A percentile compares a stretch with the other conserved stretches of the same genome.
Conservation (phyloP, 371 early-diverging fungal genomes). For the Actinomortierella ambigua region DNA sequence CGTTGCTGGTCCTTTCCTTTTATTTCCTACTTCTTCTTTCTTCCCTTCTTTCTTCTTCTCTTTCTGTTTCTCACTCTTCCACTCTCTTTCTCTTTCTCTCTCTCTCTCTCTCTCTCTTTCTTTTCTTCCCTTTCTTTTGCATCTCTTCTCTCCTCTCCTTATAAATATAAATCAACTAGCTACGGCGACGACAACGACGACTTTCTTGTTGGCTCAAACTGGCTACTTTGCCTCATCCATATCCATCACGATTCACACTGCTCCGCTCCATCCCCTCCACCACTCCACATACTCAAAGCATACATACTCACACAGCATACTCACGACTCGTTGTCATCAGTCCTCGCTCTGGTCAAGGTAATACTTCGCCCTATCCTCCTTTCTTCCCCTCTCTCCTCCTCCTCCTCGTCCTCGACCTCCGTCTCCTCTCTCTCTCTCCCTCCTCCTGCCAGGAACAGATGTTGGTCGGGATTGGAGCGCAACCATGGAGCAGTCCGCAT, state of each 20-base stretch:
- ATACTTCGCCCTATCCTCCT: background rate
- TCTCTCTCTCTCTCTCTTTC: slow-evolving; percentile 2
- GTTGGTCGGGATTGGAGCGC: too few relatives aligned
- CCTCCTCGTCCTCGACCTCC: too few relatives aligned
- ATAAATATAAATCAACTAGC: background rate
- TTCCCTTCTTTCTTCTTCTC: background rate
- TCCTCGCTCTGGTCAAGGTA: too few relatives aligned
- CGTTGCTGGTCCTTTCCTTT: background rate
- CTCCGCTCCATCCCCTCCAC: too few relatives aligned
- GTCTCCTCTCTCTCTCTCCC: too few relatives aligned
- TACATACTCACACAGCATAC: too few relatives aligned
- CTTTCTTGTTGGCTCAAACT: slow-evolving; percentile 3
- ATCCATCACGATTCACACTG: too few relatives aligned
- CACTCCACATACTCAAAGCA: too few relatives aligned
- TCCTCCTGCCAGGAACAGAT: too few relatives aligned
- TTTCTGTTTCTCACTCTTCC: background rate
- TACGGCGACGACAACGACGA: background rate
- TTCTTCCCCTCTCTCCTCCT: background rate
- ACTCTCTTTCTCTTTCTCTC: background rate
- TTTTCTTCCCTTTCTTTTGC: background rate
- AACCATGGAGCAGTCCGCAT: too few relatives aligned
- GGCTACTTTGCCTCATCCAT: slow-evolving; percentile 6
- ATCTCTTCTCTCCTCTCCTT: background rate
- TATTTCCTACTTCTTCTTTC: background rate
- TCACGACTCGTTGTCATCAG: too few relatives aligned